Base-by-base conservation (phyloP, 257 asterid genomes). In the Thymus mandschuricus region DNA sequence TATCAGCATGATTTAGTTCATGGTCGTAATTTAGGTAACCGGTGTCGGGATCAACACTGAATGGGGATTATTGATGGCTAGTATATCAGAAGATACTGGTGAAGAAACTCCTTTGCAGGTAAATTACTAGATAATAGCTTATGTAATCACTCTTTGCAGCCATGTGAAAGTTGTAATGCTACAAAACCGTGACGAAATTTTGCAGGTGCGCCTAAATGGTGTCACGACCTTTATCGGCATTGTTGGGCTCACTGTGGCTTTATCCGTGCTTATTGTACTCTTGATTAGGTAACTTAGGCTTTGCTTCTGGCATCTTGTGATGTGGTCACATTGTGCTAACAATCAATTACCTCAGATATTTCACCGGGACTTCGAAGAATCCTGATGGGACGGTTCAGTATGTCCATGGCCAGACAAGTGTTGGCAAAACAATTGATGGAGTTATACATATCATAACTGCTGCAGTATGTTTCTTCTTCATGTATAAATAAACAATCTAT, bases 31-130 rank as follows among this genome's bases (percentile, higher is more conserved):
- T 76, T 75, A 92, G 97, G 96, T 90, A 56, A 92, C 97, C 71
- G 96, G 95, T 72, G 97, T 94, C 7, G 99, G 99, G 74, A 83
- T 94, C 48, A 91, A 89, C 79, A 94, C 99, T 10, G 99, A 94
- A 70, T 94, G 99, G 99, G 99, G 99, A 80, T 81, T 94, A 82
- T 72, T 94, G 86, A 91, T 94, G 97, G 95, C 97, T 7, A 94
- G 93, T 71, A 88, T 94, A 76, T 89, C 97, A 67, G 97, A 94
- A 85, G 99, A 94, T 80, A 91, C 71, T n/a, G 97, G 96, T 69
- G 99, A 89, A 89, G 99, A 91, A 87, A 94, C 97, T 63, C 99
- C 97, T 10, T 78, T 94, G 81, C 99, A 94, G 99, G 98, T 94
- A 79, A 79, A 49, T 49, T 67, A 40, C 11, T 27, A 51, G 52